phyloP scores from a whole-genome alignment of 345 rosid genomes.

The Bretschneidera sinensis region DNA sequence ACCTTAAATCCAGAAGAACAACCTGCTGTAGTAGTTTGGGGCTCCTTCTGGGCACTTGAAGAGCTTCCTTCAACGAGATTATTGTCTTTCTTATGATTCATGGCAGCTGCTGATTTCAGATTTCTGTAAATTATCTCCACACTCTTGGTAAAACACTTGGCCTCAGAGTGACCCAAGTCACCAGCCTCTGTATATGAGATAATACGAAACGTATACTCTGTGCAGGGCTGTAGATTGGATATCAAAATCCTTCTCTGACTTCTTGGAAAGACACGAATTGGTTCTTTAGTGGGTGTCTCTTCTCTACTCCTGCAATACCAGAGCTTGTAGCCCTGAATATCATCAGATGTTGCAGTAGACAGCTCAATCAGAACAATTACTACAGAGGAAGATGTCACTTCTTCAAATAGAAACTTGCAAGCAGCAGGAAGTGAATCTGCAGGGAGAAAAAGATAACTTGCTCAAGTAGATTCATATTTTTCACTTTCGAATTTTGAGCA shows the following conservation, averaged over 20 bases:
- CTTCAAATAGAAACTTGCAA: constrained; percentile 83
- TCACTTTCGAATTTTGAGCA: not conserved
- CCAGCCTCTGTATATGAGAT: constrained; percentile 29
- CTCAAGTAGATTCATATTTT: constrained; percentile 4
- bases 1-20: constrained; percentile 63
- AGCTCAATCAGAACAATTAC: constrained; percentile 60
- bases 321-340: constrained; percentile 81
- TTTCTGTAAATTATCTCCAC: constrained; percentile 46
- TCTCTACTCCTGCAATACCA: constrained; percentile 81
- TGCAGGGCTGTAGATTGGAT: constrained; percentile 82
- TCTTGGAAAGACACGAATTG: constrained; percentile 54
- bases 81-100: constrained; percentile 30
- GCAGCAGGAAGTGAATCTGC: constrained; percentile 46
- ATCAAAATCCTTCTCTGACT: constrained; percentile 67
- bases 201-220: constrained; percentile 51
- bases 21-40: constrained; percentile 24
- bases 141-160: constrained; percentile 28
- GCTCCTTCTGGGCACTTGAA: constrained; percentile 31
- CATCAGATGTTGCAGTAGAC: constrained; percentile 34
- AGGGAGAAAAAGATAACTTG: constrained; percentile 20
- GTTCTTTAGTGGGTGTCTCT: constrained; percentile 50
- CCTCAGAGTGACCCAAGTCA: constrained; percentile 26
- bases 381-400: constrained; percentile 57
- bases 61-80: constrained; percentile 33
- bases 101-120: constrained; percentile 23